Base-by-base conservation (phyloP, 2,329 filamentous ascomycete species). In the Fusarium sacchari region DNA sequence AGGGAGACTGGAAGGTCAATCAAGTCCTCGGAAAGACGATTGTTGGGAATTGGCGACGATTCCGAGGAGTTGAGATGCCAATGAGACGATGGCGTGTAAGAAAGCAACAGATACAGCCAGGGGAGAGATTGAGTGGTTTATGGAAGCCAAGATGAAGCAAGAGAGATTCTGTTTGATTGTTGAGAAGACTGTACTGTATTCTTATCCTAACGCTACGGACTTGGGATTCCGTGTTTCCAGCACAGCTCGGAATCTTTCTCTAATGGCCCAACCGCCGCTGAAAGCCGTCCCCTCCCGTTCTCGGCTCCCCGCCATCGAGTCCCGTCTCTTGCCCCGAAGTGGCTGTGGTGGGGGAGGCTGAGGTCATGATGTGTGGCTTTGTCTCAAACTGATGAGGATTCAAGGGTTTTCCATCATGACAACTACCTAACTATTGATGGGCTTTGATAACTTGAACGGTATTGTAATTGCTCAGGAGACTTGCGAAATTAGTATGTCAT, bases 311-410 rank as follows among this genome's bases (percentile, higher is more conserved):
- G 59, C 66, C 59, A 69, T 69, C 13, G 34, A 69, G 26, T 43
- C 65, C 43, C 64, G 26, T 59, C 64, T 60, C 64, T 55, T 39
- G 44, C 64, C 64, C 70, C 60, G 66, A 74, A 43, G 56, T 68
- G 74, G 69, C 60, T 60, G 64, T 69, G 67, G 76, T 74, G 76
- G 76, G 73, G 72, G 76, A 77, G 74, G 76, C 74, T 77, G 76
- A 55, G 36, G 24, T 72, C 70, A 55, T 24, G n/a, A 46, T 46
- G 39, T 70, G 60, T 73, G 72, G 72, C 72, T 74, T 74, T 56
- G 30, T 28, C 17, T 24, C 26, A n/a, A 52, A 30, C 20, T 32
- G 22, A 42, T 28, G 22, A 42, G 28, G 22, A 36, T 32, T 7
- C 17, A 20, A 18, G 24, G 55, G 20, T 28, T 37, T 32, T 26